Evolutionary conservation across 2,329 filamentous ascomycete species (phyloP).

Genomic region (Aspergillus sp.): DNA sequence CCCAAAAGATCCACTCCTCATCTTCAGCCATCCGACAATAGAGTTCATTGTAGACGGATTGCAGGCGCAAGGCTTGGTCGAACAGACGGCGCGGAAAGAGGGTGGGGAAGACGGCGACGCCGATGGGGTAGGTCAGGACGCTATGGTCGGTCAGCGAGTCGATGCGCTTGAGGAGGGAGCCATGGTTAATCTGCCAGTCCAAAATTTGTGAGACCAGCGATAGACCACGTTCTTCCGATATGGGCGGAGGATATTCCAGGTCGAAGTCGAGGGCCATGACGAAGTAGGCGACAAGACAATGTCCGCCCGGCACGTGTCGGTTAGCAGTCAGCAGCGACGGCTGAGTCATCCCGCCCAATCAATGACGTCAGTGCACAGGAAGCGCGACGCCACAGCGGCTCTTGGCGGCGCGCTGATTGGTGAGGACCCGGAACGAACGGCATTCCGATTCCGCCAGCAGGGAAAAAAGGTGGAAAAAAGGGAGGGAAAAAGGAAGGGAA

Average conservation of each 20-base stretch:
- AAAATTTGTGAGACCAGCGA: conserved; percentile 33
- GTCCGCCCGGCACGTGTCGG: background rate
- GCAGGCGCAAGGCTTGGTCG: conserved; percentile 52
- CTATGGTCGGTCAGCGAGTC: conserved; percentile 24
- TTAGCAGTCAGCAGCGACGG: too few species aligned
- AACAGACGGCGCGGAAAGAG: conserved; percentile 34
- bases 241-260: conserved; percentile 18
- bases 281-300: background rate
- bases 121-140: conserved; percentile 32
- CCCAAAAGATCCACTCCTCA: conserved; percentile 36
- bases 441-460: too few species aligned
- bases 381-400: too few species aligned
- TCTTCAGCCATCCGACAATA: conserved; percentile 52
- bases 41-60: conserved; percentile 60
- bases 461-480: too few species aligned
- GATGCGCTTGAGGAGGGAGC: conserved; percentile 39
- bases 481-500: too few species aligned
- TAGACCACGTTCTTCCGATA: conserved; percentile 39
- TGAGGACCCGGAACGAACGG: too few species aligned
- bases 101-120: conserved; percentile 36
- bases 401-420: background rate
- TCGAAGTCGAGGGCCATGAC: background rate
- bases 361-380: background rate
- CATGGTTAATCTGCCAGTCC: conserved; percentile 46
- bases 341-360: background rate